A percentile compares a stretch with the other conserved stretches of the same genome.
phyloP scores from a whole-genome alignment of 352 stramenopile species.

The Pythium phragmitis region DNA sequence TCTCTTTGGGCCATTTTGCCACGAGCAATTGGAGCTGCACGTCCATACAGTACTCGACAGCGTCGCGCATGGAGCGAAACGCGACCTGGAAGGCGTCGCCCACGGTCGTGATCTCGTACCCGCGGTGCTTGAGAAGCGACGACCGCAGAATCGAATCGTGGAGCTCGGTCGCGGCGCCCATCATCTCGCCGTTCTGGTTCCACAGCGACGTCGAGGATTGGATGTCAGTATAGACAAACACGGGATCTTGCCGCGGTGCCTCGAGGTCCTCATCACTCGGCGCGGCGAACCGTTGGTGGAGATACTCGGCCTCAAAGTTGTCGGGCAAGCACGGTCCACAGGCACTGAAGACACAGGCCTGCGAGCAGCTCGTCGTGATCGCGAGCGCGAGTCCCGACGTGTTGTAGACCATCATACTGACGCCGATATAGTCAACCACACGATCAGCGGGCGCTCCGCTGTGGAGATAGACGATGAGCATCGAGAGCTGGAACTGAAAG shows the following conservation, averaged over 20 bases:
- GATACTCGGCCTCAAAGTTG: conserved; percentile 18
- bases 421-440: background rate
- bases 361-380: conserved; percentile 19
- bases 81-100: conserved; percentile 71
- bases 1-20: conserved; percentile 59
- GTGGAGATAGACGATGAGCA: conserved; percentile 17
- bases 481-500: conserved; percentile 50
- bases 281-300: conserved; percentile 5
- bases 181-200: conserved; percentile 32
- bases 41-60: conserved; percentile 32
- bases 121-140: conserved; percentile 38
- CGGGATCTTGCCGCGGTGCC: conserved; percentile 16
- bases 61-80: conserved; percentile 65
- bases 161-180: conserved; percentile 25
- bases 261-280: conserved; percentile 13
- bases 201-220: conserved; percentile 18
- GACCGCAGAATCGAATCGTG: conserved; percentile 37
- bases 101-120: conserved; percentile 75
- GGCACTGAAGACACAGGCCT: conserved; percentile 18
- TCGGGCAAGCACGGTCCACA: conserved; percentile 13
- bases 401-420: conserved; percentile 20
- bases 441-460: background rate
- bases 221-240: conserved; percentile 39
- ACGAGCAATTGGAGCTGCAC: conserved; percentile 29
- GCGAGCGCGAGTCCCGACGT: conserved; percentile 11